Evolutionary conservation across 164 flowering plant genomes (phyloP).

Genomic region (Tinospora cordifolia): DNA sequence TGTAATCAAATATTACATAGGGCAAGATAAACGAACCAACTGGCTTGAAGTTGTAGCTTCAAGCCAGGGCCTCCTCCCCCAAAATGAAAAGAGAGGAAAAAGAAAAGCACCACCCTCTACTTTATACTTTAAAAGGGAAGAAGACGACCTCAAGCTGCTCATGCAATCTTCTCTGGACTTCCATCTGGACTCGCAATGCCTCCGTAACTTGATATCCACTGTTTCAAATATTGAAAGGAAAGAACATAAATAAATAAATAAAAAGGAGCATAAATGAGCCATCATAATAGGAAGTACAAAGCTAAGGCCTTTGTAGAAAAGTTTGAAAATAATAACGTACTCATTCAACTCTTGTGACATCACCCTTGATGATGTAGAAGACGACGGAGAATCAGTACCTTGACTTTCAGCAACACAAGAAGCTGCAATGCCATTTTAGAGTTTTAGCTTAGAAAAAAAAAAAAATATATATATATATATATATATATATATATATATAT

Average conservation of each 20-base stretch:
- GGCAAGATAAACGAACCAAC: too few species aligned
- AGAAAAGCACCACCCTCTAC: neutral
- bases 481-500: too few species aligned
- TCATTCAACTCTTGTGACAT: conserved; percentile 71
- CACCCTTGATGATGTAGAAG: conserved; percentile 53
- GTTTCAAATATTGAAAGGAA: conserved; percentile 16
- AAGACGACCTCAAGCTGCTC: conserved; percentile 81
- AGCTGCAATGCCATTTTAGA: conserved; percentile 52
- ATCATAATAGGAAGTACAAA: neutral
- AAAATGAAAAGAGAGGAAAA: neutral
- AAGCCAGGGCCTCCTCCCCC: neutral
- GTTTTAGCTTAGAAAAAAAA: too few species aligned
- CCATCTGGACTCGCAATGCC: conserved; percentile 93
- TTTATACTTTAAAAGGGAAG: neutral
- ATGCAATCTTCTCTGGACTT: conserved; percentile 84
- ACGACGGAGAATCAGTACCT: conserved; percentile 57
- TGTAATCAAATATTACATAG: too few species aligned
- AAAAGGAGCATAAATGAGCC: neutral
- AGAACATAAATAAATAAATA: too few species aligned
- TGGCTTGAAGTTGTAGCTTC: too few species aligned
- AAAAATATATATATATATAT: too few species aligned
- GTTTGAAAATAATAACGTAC: conserved; percentile 33
- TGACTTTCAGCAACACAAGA: conserved; percentile 66
- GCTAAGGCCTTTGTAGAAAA: neutral
- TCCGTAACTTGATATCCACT: conserved; percentile 89